Base-by-base conservation (phyloP, 1,284 basidiomycete genomes). In the Papiliotrema flavescens region DNA sequence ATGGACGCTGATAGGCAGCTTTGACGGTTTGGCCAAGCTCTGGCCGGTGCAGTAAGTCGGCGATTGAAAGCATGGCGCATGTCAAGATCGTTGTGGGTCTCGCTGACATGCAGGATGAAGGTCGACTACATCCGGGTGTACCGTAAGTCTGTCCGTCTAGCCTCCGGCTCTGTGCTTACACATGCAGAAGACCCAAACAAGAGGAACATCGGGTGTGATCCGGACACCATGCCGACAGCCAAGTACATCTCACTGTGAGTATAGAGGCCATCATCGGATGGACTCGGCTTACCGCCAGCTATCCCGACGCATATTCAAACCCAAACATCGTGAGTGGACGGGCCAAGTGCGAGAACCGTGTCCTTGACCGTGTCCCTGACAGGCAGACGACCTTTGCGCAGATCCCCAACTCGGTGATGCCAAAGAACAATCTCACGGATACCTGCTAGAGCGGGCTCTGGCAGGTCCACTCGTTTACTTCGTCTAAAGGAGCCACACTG, bases 181-280 rank as follows among this genome's bases (percentile, higher is more conserved):
- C 23, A 20, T 39, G 24, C 50, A 69, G 59, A 77, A 65, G 77
- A 75, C 51, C 73, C 74, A 1, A 67, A 67, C 40, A 52, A 63
- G 17, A 59, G 56, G 24, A 75, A 73, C 54, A 65, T 75, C 32
- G 75, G 75, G 2, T 80, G 79, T 64, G 73, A 76, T 57, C 79
- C 79, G 1, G 47, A 60, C 19, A 76, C 79, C 59, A 81, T 80
- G 69, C 83, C 83, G 3, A 84, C 84, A 0, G 70, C 73, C 39
- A 70, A 74, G 23, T 85, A 84, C 67, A 84, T 85, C 70, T 57
- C 60, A 1, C 22, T 42, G 65, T 66, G 45, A 57, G 62, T 54
- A 7, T 11, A n/a, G n/a, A n/a, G n/a, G 28, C 28, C 32, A 14
- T 3, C 35, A 28, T 28, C 4, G 35, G 48, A 34, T 48, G 42